These are phyloP conservation scores for Inga leiocalycina DNA, from an alignment of 306 rosid species.

Conservation along the genomic window DNA sequence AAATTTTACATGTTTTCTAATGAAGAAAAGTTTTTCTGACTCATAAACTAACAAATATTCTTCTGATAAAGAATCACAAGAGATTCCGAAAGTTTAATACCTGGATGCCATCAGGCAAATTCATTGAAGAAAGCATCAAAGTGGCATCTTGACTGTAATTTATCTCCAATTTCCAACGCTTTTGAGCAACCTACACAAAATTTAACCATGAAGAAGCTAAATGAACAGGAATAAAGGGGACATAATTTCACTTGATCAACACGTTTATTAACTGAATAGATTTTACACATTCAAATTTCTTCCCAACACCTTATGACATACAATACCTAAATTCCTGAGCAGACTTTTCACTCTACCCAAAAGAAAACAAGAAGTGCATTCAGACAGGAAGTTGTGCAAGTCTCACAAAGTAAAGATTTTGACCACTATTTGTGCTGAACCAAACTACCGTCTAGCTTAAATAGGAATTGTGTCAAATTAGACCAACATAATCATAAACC, in stretches of 20 bases:
- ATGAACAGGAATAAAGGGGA: neutral
- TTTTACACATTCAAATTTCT: neutral
- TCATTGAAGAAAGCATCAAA: conserved; percentile 96
- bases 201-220: neutral
- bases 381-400: neutral
- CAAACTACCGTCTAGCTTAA: neutral
- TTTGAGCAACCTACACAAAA: conserved; percentile 70
- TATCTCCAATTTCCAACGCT: conserved; percentile 91
- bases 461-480: neutral
- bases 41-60: neutral
- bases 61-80: neutral
- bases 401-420: neutral
- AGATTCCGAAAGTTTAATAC: conserved; percentile 39
- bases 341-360: neutral
- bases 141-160: conserved; percentile 82
- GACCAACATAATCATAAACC: neutral
- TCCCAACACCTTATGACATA: neutral
- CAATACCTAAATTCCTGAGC: neutral
- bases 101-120: conserved; percentile 95
- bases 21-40: neutral
- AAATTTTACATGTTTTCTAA: neutral
- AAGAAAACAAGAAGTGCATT: neutral
- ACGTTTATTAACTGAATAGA: neutral
- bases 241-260: neutral
- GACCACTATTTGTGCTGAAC: neutral